Conservation (phyloP, 495 filamentous ascomycete genomes). For the Neurospora sp. region DNA sequence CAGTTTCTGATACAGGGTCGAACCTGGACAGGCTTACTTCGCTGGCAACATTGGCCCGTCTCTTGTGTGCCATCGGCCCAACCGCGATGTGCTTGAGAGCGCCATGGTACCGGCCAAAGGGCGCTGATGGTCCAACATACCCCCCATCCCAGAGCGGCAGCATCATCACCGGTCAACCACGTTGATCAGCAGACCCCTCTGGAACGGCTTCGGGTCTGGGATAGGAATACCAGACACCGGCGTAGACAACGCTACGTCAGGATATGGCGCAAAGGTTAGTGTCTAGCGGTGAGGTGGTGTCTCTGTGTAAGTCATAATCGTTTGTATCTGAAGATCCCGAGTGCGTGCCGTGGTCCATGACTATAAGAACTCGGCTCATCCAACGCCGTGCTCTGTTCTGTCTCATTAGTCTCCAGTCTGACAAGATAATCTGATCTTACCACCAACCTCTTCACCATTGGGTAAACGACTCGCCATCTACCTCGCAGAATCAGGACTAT, state of each 20-base stretch:
- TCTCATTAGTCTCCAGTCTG: background rate
- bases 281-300: constrained; percentile 13
- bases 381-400: background rate
- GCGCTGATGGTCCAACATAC: constrained; percentile 6
- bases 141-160: constrained; percentile 4
- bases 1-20: constrained; percentile 2
- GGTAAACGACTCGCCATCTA: background rate
- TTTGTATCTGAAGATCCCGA: constrained; percentile 2
- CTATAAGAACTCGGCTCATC: constrained; percentile 2
- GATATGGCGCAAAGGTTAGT: background rate
- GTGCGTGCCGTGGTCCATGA: constrained; percentile 4
- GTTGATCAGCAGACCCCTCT: constrained; percentile 22
- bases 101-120: background rate
- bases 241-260: background rate
- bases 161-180: constrained; percentile 7
- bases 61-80: background rate
- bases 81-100: background rate
- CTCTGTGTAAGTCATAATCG: background rate
- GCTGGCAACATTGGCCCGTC: constrained; percentile 1
- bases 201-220: constrained; percentile 1
- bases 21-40: constrained; percentile 3
- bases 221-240: constrained; percentile 8
- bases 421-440: background rate
- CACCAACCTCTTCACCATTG: background rate
- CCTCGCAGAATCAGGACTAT: background rate